Evolutionary conservation across 2,329 filamentous ascomycete genomes (phyloP).

Genomic region (Coleophoma crateriformis): DNA sequence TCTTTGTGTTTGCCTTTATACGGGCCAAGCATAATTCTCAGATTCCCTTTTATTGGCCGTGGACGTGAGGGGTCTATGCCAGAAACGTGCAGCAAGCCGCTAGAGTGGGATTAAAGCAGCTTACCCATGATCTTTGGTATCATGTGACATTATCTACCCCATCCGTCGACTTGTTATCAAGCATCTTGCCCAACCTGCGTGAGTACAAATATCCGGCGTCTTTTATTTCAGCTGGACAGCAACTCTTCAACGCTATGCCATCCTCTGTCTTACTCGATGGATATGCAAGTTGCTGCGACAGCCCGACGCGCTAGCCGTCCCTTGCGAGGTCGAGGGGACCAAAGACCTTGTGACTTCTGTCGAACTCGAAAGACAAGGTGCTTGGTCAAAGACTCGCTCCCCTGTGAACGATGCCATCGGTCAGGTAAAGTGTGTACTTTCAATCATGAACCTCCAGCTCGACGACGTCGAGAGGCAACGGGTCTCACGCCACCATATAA

Average conservation of each 20-base stretch:
- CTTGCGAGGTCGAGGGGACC: neutral
- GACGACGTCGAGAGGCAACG: neutral
- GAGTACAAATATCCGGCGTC: no score
- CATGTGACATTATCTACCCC: no score
- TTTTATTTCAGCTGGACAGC: no score
- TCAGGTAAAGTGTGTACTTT: neutral
- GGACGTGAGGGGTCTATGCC: no score
- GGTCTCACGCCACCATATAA: neutral
- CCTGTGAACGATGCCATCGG: neutral
- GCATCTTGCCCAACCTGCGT: no score
- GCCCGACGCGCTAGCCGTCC: neutral
- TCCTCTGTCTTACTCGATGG: neutral
- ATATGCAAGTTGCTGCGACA: neutral
- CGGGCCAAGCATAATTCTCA: no score
- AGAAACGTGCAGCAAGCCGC: no score
- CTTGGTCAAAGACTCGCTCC: neutral
- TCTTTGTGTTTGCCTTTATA: no score
- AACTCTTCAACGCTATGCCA: neutral
- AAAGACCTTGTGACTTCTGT: neutral
- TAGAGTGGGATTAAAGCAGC: no score
- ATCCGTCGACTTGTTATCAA: no score
- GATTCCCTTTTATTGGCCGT: no score
- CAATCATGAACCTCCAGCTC: neutral
- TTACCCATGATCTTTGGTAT: no score
- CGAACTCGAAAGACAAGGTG: neutral